These are phyloP conservation scores for Agaricus subrufescens DNA, from an alignment of 768 basidiomycete species.

Conservation along the genomic window DNA sequence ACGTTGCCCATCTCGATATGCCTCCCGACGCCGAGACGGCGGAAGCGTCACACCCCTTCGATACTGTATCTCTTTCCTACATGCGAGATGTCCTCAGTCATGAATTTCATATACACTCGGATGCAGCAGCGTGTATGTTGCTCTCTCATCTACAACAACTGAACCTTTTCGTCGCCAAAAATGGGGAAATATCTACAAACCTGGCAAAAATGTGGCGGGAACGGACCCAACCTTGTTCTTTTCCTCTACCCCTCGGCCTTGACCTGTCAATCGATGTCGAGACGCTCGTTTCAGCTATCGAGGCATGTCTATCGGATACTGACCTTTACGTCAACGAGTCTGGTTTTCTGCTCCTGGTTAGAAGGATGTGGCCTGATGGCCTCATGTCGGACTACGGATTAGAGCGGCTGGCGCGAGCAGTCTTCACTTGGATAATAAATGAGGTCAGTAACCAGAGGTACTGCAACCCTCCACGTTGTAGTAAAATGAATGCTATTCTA, in stretches of 20 bases:
- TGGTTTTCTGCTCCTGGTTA: constrained; percentile 63
- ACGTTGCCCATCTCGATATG: constrained; percentile 26
- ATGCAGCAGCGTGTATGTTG: constrained; percentile 45
- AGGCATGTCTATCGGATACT: constrained; percentile 64
- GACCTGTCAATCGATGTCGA: constrained; percentile 74
- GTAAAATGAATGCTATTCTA: constrained; percentile 19
- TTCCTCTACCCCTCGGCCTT: constrained; percentile 66
- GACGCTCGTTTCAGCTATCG: constrained; percentile 63
- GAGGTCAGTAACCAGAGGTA: constrained; percentile 42
- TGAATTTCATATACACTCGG: constrained; percentile 53
- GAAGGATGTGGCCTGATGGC: constrained; percentile 71
- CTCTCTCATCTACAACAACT: constrained; percentile 58
- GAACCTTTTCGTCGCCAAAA: constrained; percentile 53
- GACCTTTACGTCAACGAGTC: constrained; percentile 73
- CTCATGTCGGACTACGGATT: constrained; percentile 70
- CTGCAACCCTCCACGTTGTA: background rate
- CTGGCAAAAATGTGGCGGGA: constrained; percentile 21
- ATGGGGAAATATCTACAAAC: constrained; percentile 33
- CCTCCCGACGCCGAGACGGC: constrained; percentile 18
- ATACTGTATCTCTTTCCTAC: constrained; percentile 53
- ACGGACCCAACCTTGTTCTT: constrained; percentile 42
- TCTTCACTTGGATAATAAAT: constrained; percentile 67
- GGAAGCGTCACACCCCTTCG: constrained; percentile 42
- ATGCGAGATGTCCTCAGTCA: constrained; percentile 55
- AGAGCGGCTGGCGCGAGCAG: constrained; percentile 49